A percentile compares a stretch with the other conserved stretches of the same genome.
Evolutionary conservation across 2,329 filamentous ascomycete genomes (phyloP).

Genomic region (Thelonectria blattea): DNA sequence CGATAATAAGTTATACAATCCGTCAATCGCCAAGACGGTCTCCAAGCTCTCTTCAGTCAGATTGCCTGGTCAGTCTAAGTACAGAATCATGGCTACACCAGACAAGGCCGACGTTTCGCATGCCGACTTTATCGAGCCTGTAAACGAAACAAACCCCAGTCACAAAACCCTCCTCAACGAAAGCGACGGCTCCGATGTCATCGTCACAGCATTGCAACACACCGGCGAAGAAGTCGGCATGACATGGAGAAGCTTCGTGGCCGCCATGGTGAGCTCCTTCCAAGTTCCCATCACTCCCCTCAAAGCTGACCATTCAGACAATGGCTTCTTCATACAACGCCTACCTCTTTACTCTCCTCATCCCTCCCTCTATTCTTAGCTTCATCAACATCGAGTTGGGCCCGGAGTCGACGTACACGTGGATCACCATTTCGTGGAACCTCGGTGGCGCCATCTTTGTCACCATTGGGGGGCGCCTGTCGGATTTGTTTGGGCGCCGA

Average conservation of each 20-base stretch:
- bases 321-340: conserved; percentile 33
- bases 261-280: conserved; percentile 9
- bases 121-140: conserved; percentile 6
- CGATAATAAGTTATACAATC: too few relatives aligned
- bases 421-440: conserved; percentile 44
- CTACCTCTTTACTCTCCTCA: conserved; percentile 45
- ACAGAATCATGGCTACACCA: conserved; percentile 7
- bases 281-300: background rate
- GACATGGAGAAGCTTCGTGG: conserved; percentile 22
- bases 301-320: background rate
- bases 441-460: conserved; percentile 44
- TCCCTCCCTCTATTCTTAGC: conserved; percentile 42
- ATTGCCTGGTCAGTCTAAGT: background rate
- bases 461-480: conserved; percentile 44
- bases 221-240: conserved; percentile 20
- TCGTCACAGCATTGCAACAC: conserved; percentile 16
- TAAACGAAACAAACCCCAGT: background rate
- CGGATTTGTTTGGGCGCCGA: conserved; percentile 48
- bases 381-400: conserved; percentile 45
- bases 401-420: conserved; percentile 42
- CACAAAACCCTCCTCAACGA: background rate
- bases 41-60: too few relatives aligned
- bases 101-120: conserved; percentile 13
- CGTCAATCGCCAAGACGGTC: too few relatives aligned
- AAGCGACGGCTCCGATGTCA: conserved; percentile 1